Evolutionary conservation across 192 early-diverging fungal genomes (phyloP), one percentile per base, ranked within the genome.

Genomic region (Backusella mclennaniae): DNA sequence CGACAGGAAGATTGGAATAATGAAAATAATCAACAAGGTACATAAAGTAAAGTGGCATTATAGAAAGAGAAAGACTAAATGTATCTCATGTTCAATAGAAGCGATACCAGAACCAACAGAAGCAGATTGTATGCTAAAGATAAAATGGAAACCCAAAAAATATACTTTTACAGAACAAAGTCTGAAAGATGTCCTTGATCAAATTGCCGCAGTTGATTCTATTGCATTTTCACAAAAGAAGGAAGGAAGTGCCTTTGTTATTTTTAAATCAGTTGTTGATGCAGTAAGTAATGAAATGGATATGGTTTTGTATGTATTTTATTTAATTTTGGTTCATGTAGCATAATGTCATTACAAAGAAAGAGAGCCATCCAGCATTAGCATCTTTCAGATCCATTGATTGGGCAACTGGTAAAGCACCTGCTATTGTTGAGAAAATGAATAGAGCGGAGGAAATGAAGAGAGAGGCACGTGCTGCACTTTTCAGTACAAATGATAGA

Each of bases 61-160:
- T 56, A 56, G 17, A 9, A 23, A 69, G 36, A 46, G 29, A 46
- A 17, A 46, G 56, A 39, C 33, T 52, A 5, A 42, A 36, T 38
- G 19, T 31, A 35, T 42, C 36, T 23, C 14, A 3, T 39, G 11
- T 31, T 75, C 15, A 68, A 35, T 63, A 77, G 68, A 63, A 11
- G 21, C 69, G 12, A 63, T 63, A 63, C 72, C 78, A 3, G 79
- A 84, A 59, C 36, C 77, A 26, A 80, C 71, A 8, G 84, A 85
- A 29, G 36, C 85, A 69, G 87, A 88, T 39, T 79, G 78, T 26
- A 82, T 85, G 17, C 73, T 88, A 35, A 80, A 80, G 69, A 63
- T 88, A 42, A 88, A 82, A 68, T 88, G 87, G 87, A 88, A 86
- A 33, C 78, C 77, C 35, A 88, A 86, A 69, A 84, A 84, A 35